These are phyloP conservation scores for Aureobasidium vineae DNA, from an alignment of 2,329 filamentous ascomycete species.

Conservation along the genomic window DNA sequence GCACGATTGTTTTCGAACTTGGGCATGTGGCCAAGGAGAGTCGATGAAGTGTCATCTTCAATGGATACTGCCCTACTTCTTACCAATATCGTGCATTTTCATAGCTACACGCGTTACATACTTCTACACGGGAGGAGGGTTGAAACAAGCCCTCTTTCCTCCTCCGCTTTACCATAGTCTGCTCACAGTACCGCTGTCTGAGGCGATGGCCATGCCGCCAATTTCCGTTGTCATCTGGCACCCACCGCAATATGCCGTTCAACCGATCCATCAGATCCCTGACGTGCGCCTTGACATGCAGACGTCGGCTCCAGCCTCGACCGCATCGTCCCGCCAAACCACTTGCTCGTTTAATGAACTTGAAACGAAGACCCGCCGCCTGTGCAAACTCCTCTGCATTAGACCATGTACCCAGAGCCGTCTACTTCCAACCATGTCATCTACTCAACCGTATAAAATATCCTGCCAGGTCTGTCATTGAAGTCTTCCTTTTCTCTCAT, in stretches of 20 bases:
- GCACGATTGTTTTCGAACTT: too few relatives aligned
- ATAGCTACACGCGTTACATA: too few relatives aligned
- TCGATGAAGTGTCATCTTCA: too few relatives aligned
- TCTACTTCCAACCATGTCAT: background rate
- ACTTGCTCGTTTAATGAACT: slow-evolving; percentile 23
- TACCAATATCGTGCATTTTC: too few relatives aligned
- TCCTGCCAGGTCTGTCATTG: background rate
- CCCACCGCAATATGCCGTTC: background rate
- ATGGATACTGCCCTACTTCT: too few relatives aligned
- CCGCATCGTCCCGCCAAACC: slow-evolving; percentile 2
- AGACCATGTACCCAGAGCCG: slow-evolving; percentile 4
- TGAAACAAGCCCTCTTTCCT: background rate
- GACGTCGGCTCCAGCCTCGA: slow-evolving; percentile 5
- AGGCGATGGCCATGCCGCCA: background rate
- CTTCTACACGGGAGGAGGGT: too few relatives aligned
- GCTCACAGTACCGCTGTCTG: background rate
- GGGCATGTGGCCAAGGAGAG: too few relatives aligned
- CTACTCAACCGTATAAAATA: slow-evolving; percentile 18
- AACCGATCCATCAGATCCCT: slow-evolving; percentile 6
- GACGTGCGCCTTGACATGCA: slow-evolving; percentile 9
- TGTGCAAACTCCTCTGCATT: slow-evolving; percentile 24
- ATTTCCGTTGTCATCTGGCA: background rate
- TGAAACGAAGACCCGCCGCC: slow-evolving; percentile 24
- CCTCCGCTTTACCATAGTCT: background rate
- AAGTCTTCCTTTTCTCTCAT: background rate